Evolutionary conservation across 257 asterid species (phyloP).

Genomic region (Paulownia fortunei): DNA sequence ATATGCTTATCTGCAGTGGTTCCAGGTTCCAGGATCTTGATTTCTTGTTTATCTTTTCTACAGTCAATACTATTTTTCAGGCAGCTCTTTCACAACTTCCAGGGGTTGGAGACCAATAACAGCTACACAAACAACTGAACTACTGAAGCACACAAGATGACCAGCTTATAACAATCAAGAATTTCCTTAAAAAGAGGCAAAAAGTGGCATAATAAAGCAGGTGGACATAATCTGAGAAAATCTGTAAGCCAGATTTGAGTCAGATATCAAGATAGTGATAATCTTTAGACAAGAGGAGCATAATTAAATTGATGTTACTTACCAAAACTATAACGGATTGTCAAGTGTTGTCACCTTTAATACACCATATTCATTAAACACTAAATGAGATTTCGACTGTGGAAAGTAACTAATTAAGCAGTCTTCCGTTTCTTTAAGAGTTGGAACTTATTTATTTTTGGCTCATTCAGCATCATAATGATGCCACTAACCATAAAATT

Average conservation of each 20-base stretch:
- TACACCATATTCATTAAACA: slow-evolving; percentile 31
- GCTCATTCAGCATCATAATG: slow-evolving; percentile 8
- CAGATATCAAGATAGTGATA: slow-evolving; percentile 1
- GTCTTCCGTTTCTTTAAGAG: slow-evolving; percentile 29
- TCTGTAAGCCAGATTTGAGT: neutral
- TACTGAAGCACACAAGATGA: neutral
- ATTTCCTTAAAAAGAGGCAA: neutral
- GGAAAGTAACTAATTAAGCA: slow-evolving; percentile 23
- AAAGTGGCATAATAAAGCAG: neutral
- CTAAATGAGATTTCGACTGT: slow-evolving; percentile 31
- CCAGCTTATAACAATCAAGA: neutral
- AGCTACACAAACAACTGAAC: too few species aligned
- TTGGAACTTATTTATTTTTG: neutral
- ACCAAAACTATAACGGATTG: slow-evolving; percentile 31
- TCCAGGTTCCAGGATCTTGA: neutral
- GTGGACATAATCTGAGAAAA: neutral
- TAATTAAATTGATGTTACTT: slow-evolving; percentile 28
- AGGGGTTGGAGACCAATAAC: neutral
- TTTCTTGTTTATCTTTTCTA: neutral
- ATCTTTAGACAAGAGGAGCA: slow-evolving; percentile 2
- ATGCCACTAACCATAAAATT: neutral
- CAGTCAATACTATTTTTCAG: neutral
- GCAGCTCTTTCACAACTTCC: neutral
- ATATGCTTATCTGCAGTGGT: too few species aligned
- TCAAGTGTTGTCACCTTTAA: slow-evolving; percentile 21